phyloP scores from a whole-genome alignment of 1,139 yeast genomes.

The Hyphopichia burtonii region DNA sequence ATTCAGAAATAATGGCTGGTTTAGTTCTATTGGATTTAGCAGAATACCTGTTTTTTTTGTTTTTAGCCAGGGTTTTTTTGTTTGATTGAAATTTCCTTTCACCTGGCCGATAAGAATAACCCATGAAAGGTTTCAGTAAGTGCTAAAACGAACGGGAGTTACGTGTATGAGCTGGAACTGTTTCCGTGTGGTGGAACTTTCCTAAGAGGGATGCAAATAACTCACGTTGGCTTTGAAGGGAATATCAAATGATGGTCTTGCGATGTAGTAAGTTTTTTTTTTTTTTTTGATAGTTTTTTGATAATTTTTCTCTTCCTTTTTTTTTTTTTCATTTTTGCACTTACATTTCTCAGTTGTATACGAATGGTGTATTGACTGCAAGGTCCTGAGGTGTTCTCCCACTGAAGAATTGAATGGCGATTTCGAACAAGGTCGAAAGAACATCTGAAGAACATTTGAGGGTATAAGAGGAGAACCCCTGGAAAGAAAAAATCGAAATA shows the following conservation, averaged over 20 bases:
- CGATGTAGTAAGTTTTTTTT: not conserved
- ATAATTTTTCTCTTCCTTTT: not conserved
- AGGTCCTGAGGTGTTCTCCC: too few relatives aligned
- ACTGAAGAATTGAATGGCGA: too few relatives aligned
- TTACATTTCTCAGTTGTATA: not conserved
- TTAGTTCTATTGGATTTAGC: not conserved
- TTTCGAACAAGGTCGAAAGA: too few relatives aligned
- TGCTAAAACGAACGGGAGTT: too few relatives aligned
- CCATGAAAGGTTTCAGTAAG: not conserved
- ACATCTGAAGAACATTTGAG: too few relatives aligned
- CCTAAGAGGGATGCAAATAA: too few relatives aligned
- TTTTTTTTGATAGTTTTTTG: not conserved
- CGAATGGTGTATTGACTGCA: too few relatives aligned
- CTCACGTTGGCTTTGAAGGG: too few relatives aligned
- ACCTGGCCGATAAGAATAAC: constrained; percentile 1
- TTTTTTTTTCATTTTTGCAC: not conserved
- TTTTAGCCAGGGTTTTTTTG: not conserved
- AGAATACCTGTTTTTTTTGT: not conserved
- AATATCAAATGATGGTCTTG: too few relatives aligned
- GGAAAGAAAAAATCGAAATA: too few relatives aligned
- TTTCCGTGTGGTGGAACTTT: not conserved
- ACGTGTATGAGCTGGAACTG: not conserved
- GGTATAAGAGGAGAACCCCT: too few relatives aligned
- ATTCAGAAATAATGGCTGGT: not conserved
- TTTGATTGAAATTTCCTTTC: not conserved